A percentile compares a stretch with the other conserved stretches of the same genome.
Conservation (phyloP, 192 early-diverging fungal species). For the Coemansia sp. region DNA sequence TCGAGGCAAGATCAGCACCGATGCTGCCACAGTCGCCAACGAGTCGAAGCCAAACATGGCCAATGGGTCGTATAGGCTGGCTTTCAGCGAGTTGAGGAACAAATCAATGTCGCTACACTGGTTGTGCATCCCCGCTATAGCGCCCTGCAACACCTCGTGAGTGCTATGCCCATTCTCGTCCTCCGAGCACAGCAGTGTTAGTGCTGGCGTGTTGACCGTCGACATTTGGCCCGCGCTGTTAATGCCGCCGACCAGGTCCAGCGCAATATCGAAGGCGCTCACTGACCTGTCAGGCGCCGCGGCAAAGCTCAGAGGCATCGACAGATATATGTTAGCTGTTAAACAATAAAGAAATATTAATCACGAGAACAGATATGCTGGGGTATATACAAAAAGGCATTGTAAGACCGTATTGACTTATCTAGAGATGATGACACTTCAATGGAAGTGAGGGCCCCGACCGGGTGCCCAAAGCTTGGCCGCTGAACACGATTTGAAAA, state of each 20-base stretch:
- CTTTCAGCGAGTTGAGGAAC: neutral
- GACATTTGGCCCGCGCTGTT: neutral
- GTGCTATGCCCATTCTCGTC: constrained; percentile 36
- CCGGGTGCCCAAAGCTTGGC: no score
- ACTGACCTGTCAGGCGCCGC: neutral
- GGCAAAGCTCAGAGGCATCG: constrained; percentile 8
- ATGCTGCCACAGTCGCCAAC: neutral
- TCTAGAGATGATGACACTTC: no score
- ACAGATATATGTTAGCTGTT: neutral
- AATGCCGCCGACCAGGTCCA: constrained; percentile 23
- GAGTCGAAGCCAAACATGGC: no score
- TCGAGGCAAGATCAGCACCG: neutral
- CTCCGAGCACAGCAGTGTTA: constrained; percentile 30
- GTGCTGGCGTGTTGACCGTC: constrained; percentile 28
- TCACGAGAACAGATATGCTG: neutral
- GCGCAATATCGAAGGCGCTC: constrained; percentile 25
- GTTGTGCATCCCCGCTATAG: neutral
- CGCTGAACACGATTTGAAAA: no score
- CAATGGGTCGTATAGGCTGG: neutral
- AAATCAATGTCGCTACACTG: neutral
- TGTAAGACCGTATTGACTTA: neutral
- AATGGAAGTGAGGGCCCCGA: no score
- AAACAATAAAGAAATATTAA: neutral
- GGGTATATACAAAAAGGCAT: neutral
- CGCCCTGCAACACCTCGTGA: constrained; percentile 25